Base-by-base conservation (phyloP, 306 rosid species). In the Delonix regia region DNA sequence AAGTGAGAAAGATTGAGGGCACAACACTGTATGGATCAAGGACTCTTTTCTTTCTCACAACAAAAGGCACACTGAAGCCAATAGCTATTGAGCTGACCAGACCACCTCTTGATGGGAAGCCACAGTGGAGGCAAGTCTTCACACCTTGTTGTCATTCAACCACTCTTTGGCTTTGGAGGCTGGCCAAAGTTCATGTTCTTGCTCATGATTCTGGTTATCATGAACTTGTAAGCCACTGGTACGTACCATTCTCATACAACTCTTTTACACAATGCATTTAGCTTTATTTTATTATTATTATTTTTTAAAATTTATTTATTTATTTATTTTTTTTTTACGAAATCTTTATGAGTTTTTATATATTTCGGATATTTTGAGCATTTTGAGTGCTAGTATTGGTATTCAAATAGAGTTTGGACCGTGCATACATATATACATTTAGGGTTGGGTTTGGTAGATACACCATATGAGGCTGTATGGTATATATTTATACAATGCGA, bases 11-110 rank as follows among this genome's bases (percentile, higher is more conserved):
- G 39, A 33, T 70, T 18, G 19, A 70, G 15, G 44, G 75, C 45
- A 70, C 75, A 12, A 70, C 75, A 25, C 75, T 70, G 18, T 70
- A 49, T 49, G 75, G 75, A 49, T 70, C 75, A 70, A 70, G 75
- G 45, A 70, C 75, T 18, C 9, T 70, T 7, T 70, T 70, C 61
- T 48, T 70, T 21, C 75, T 70, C 24, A 70, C 61, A 15, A 10
- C 75, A 70, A 28, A 28, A 3, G 75, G 61, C 61, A 49, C 62
- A 9, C 27, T 48, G 5, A 70, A 34, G 61, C 62, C 75, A 27
- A 61, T 70, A 4, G 75, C 61, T 42, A 70, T 70, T 48, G 75
- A 70, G 57, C 61, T 70, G 25, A 49, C 61, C 0, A 28, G 61
- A 19, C 75, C 75, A 47, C 75, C 42, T 8, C 12, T 47, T 6